Evolutionary conservation across 441 rosid species (phyloP), one percentile per base, ranked within the genome.

Genomic region (Jatropha podagrica): DNA sequence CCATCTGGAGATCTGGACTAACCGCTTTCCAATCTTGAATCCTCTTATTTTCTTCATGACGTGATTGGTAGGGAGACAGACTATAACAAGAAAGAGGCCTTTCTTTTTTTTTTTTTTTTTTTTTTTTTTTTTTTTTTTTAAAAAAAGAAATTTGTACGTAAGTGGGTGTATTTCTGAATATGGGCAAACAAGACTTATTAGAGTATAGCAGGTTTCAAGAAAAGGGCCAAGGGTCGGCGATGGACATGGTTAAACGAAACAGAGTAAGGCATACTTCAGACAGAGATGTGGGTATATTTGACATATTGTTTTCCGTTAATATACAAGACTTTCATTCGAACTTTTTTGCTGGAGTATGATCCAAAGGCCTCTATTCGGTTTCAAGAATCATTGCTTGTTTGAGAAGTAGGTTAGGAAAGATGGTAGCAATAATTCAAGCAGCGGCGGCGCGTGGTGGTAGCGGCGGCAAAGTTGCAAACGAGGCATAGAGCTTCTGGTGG

Each of bases 191-290:
- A 5, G 48, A 44, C 10, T 78, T 37, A 42, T 62, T 37, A 60
- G 26, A 61, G 46, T 7, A 63, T 10, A 20, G 40, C 4, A 59
- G 41, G 69, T 59, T 66, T 87, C 42, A 89, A 11, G 89, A 86
- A 76, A 83, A 90, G 38, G 91, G 89, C 92, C 92, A 87, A 38
- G 88, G 87, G 60, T 85, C 87, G 56, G 90, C 88, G 20, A 74
- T 68, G 81, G 88, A 87, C 88, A 90, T 88, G 74, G 86, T 73
- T n/a, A 87, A 81, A 46, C 92, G 89, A 68, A 69, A 90, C 54
- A 85, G 79, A n/a, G 91, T 79, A 56, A 88, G 86, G 75, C 88
- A 85, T 6, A 82, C 77, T 73, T 88, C 92, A 68, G 90, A 90
- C 52, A 88, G 86, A 69, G 91, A 82, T 0, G 86, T 56, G 38